Conservation (phyloP, 163 green algal species). For the Chlamydomonas reinhardtii region DNA sequence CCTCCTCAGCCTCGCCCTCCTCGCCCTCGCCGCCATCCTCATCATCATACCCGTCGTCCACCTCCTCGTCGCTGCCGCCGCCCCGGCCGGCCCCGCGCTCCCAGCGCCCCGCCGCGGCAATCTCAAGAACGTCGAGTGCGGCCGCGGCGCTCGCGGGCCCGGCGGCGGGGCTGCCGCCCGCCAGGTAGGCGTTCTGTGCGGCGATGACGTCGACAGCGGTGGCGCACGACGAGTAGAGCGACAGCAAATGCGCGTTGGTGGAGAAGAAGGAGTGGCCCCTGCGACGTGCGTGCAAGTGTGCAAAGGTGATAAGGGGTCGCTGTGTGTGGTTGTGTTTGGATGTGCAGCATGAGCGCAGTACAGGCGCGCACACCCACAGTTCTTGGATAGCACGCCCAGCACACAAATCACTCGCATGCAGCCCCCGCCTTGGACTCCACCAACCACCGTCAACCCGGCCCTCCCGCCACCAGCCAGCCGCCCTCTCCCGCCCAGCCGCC, state of each 20-base stretch:
- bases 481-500: no score
- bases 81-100: not conserved
- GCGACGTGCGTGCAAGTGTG: not conserved
- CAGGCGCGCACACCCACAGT: no score
- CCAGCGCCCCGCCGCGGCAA: conserved; percentile 30
- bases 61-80: not conserved
- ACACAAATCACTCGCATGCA: no score
- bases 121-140: not conserved
- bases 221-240: conserved; percentile 85
- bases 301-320: no score
- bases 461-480: no score
- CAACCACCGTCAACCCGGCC: no score
- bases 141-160: not conserved
- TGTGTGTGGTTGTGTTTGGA: no score
- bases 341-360: no score
- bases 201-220: conserved; percentile 87
- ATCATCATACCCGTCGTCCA: not conserved
- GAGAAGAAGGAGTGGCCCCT: conserved; percentile 97
- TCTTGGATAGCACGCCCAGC: no score
- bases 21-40: conserved; percentile 6
- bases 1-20: not conserved
- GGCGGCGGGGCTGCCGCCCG: conserved; percentile 1
- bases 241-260: conserved; percentile 93
- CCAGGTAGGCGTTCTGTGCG: conserved; percentile 77
- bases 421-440: no score